These are phyloP conservation scores for Penicillium sp. DNA, from an alignment of 2,329 filamentous ascomycete genomes.

Conservation along the genomic window DNA sequence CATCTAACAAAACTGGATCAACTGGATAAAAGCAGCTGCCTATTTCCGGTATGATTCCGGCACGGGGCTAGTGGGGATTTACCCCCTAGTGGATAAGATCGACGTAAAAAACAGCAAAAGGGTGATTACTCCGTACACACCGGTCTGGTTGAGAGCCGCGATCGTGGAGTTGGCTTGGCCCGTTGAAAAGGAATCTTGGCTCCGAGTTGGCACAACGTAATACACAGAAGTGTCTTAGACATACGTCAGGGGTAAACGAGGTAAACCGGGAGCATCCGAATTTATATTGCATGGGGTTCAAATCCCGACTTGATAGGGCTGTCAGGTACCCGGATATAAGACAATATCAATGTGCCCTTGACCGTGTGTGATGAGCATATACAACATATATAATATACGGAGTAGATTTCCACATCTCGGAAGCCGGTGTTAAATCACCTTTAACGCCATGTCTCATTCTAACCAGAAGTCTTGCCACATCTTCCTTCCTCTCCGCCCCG, in stretches of 20 bases:
- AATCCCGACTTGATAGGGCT: not conserved
- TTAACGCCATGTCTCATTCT: not conserved
- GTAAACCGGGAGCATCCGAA: not conserved
- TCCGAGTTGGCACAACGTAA: not conserved
- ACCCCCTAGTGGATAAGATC: conserved; percentile 2
- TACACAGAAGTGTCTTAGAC: not conserved
- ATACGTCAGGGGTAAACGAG: not conserved
- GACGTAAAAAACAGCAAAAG: not conserved
- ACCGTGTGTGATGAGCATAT: no score
- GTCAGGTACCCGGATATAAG: not conserved
- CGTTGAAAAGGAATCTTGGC: conserved; percentile 5
- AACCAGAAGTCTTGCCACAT: not conserved
- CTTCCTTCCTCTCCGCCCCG: not conserved
- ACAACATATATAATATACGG: no score
- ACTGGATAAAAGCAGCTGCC: not conserved
- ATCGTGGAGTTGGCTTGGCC: conserved; percentile 8
- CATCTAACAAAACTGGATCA: not conserved
- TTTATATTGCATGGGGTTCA: not conserved
- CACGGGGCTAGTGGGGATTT: not conserved
- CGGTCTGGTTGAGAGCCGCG: conserved; percentile 8
- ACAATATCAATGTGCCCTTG: no score
- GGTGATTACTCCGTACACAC: conserved; percentile 9
- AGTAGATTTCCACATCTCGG: no score
- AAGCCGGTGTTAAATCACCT: not conserved
- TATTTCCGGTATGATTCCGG: not conserved